These are phyloP conservation scores for Circinella minor DNA, from an alignment of 371 early-diverging fungal genomes.

Conservation along the genomic window DNA sequence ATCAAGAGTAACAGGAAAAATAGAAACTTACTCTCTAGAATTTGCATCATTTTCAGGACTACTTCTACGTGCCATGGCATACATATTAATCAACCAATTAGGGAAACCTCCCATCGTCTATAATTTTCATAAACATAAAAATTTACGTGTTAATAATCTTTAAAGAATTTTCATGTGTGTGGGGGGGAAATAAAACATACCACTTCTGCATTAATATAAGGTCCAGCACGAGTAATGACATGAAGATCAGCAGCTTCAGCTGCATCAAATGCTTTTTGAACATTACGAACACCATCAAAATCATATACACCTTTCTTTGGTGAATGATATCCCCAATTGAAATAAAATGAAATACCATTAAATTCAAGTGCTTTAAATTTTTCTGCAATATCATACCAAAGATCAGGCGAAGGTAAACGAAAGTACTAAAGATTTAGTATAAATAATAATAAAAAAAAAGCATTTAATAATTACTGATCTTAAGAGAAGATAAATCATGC, in stretches of 20 bases:
- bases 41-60: constrained; percentile 14
- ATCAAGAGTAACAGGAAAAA: too few relatives aligned
- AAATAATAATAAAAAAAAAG: too few relatives aligned
- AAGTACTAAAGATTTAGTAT: constrained; percentile 10
- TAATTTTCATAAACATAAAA: neutral
- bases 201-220: constrained; percentile 30
- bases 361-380: constrained; percentile 31
- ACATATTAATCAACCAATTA: constrained; percentile 12
- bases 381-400: constrained; percentile 25
- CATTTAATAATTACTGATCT: neutral
- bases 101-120: constrained; percentile 22
- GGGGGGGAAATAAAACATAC: constrained; percentile 2
- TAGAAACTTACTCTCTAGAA: constrained; percentile 10
- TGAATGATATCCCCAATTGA: constrained; percentile 34
- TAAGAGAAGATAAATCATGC: too few relatives aligned
- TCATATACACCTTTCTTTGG: constrained; percentile 27
- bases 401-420: constrained; percentile 22
- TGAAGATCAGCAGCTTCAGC: constrained; percentile 26
- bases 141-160: too few relatives aligned
- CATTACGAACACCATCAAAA: constrained; percentile 28
- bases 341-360: constrained; percentile 29
- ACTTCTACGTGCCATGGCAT: constrained; percentile 10
- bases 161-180: too few relatives aligned
- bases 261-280: constrained; percentile 25
- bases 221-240: constrained; percentile 29